A percentile compares a stretch with the other conserved stretches of the same genome.
Evolutionary conservation across 805 yeast genomes (phyloP).

Genomic region (Candida cerambycidarum): DNA sequence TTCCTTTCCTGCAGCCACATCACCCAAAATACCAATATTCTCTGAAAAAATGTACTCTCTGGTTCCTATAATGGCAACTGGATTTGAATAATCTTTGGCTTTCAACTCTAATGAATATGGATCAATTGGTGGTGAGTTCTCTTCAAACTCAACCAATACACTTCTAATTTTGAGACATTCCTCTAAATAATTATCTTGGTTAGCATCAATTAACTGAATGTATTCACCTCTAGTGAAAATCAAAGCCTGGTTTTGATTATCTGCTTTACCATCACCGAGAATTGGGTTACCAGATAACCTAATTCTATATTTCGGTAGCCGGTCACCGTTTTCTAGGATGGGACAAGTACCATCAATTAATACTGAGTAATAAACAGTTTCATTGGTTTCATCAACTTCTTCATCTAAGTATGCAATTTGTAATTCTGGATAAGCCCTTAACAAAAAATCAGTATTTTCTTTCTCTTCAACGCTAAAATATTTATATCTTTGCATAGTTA

Average conservation of each 20-base stretch:
- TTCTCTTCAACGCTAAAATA: slow-evolving; percentile 71
- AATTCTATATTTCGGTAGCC: slow-evolving; percentile 55
- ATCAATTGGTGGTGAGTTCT: slow-evolving; percentile 49
- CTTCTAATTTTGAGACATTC: slow-evolving; percentile 83
- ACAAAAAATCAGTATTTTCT: slow-evolving; percentile 76
- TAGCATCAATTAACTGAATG: slow-evolving; percentile 81
- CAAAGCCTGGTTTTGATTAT: slow-evolving; percentile 79
- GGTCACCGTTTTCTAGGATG: slow-evolving; percentile 50
- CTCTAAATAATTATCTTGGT: slow-evolving; percentile 82
- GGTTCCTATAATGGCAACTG: slow-evolving; percentile 85
- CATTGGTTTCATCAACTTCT: slow-evolving; percentile 78
- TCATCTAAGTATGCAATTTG: slow-evolving; percentile 94
- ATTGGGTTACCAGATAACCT: slow-evolving; percentile 83
- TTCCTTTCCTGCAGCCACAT: slow-evolving; percentile 89
- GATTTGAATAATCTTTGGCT: slow-evolving; percentile 27
- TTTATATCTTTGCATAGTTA: slow-evolving; percentile 83
- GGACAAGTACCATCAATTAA: slow-evolving; percentile 81
- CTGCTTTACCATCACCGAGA: slow-evolving; percentile 86
- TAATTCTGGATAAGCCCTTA: slow-evolving; percentile 81
- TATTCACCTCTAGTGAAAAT: slow-evolving; percentile 84
- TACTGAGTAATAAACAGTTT: slow-evolving; percentile 71
- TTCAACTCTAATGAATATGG: slow-evolving; percentile 23
- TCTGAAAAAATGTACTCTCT: slow-evolving; percentile 86
- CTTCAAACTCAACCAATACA: slow-evolving; percentile 81
- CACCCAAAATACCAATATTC: slow-evolving; percentile 82